These are phyloP conservation scores for Tolypocladium tropicale DNA, from an alignment of 2,329 filamentous ascomycete genomes.

Conservation along the genomic window DNA sequence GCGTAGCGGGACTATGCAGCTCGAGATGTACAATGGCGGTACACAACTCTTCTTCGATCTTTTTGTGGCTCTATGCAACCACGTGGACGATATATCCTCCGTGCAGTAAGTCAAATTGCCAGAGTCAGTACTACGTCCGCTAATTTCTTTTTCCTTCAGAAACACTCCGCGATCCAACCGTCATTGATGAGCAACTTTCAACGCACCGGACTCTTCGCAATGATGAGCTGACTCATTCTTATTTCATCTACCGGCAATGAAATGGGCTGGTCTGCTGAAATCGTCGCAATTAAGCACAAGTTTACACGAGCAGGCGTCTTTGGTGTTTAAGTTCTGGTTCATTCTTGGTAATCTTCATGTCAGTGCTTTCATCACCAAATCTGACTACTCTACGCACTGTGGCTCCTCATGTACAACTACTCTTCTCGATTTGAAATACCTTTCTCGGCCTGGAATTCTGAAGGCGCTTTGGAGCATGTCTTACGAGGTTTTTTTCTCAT, in stretches of 20 bases:
- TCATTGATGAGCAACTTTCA: conserved; percentile 20
- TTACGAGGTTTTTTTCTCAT: not conserved
- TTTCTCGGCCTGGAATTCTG: conserved; percentile 8
- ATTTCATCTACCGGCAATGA: not conserved
- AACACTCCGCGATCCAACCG: conserved; percentile 38
- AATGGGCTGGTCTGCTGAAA: not conserved
- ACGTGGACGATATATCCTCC: conserved; percentile 61
- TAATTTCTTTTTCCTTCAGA: conserved; percentile 10
- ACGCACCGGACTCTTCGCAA: not conserved
- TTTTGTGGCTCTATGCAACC: conserved; percentile 87
- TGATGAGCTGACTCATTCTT: conserved; percentile 12
- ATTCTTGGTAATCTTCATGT: not conserved
- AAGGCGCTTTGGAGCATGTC: not conserved
- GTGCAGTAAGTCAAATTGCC: conserved; percentile 34
- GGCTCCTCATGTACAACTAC: conserved; percentile 24
- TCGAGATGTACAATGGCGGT: conserved; percentile 83
- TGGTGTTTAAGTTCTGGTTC: conserved; percentile 5
- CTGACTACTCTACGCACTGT: conserved; percentile 1
- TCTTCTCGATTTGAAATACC: no score
- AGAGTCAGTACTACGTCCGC: not conserved
- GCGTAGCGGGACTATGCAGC: conserved; percentile 88
- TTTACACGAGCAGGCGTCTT: not conserved
- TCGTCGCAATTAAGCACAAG: not conserved
- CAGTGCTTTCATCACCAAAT: not conserved
- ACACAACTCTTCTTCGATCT: conserved; percentile 82